Percentiles rank a stretch among this genome's conserved stretches.
phyloP scores from a whole-genome alignment of 768 basidiomycete genomes.

The Suillus lakei region DNA sequence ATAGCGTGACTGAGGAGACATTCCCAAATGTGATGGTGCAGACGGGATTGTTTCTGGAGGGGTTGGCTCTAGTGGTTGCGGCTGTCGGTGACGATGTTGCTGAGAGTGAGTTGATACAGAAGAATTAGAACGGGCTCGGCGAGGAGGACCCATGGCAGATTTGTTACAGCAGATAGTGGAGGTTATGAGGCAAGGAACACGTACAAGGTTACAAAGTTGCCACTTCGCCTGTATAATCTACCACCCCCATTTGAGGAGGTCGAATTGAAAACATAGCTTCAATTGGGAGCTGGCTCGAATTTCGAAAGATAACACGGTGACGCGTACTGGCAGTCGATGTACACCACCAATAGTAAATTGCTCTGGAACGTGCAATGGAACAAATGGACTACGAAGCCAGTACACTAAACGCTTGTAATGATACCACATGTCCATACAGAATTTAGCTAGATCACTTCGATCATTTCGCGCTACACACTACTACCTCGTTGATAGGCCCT shows the following conservation, averaged over 20 bases:
- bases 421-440: neutral
- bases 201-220: neutral
- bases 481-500: neutral
- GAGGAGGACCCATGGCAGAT: constrained; percentile 26
- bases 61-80: constrained; percentile 7
- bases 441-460: neutral
- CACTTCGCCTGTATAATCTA: neutral
- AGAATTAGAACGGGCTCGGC: constrained; percentile 37
- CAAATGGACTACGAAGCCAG: neutral
- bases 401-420: neutral
- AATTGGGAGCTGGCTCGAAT: no score
- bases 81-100: constrained; percentile 7
- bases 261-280: neutral
- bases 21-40: constrained; percentile 40
- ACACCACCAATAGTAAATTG: neutral
- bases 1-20: constrained; percentile 71
- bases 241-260: constrained; percentile 13
- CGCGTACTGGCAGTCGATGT: neutral
- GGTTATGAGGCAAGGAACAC: constrained; percentile 11
- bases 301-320: neutral
- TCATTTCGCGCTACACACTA: neutral
- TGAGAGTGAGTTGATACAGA: constrained; percentile 22
- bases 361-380: neutral
- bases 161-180: constrained; percentile 10
- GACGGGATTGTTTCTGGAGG: constrained; percentile 18